Conservation (phyloP, 2,329 filamentous ascomycete genomes). For the Lasiodiplodia citricola region DNA sequence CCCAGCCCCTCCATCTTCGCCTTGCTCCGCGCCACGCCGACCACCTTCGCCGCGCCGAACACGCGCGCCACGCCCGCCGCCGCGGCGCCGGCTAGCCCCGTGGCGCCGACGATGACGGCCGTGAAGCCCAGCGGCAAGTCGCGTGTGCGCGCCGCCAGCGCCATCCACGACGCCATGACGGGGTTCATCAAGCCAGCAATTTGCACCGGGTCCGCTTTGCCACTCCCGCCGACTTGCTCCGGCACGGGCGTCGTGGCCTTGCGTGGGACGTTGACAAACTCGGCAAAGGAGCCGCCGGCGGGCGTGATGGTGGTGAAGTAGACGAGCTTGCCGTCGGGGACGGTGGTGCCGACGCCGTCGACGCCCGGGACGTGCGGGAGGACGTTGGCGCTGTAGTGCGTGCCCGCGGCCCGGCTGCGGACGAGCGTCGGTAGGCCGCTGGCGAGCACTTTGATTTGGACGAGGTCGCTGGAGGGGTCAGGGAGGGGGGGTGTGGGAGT, state of each 20-base stretch:
- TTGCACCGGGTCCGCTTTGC: constrained; percentile 51
- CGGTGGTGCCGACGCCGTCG: constrained; percentile 58
- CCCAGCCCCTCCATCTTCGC: constrained; percentile 49
- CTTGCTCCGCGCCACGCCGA: constrained; percentile 59
- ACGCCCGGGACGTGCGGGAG: constrained; percentile 60
- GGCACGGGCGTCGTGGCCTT: constrained; percentile 50
- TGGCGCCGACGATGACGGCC: constrained; percentile 60
- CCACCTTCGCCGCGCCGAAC: constrained; percentile 56
- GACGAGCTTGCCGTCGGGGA: constrained; percentile 52
- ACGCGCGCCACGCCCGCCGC: constrained; percentile 56
- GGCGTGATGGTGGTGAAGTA: constrained; percentile 55
- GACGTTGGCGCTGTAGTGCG: constrained; percentile 58
- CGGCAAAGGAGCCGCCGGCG: constrained; percentile 51
- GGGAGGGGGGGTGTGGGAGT: constrained; percentile 38
- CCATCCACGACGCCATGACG: constrained; percentile 64
- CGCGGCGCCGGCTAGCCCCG: constrained; percentile 58
- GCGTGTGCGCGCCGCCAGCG: constrained; percentile 52
- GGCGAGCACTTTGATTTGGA: constrained; percentile 60
- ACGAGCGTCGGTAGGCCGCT: constrained; percentile 61
- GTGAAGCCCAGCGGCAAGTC: constrained; percentile 50
- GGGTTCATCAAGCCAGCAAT: constrained; percentile 63
- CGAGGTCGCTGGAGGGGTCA: constrained; percentile 43
- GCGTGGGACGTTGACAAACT: constrained; percentile 56
- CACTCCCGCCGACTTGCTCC: constrained; percentile 31
- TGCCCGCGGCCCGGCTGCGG: constrained; percentile 57